phyloP scores from a whole-genome alignment of 495 filamentous ascomycete species.

The Aspergillus hancockii region DNA sequence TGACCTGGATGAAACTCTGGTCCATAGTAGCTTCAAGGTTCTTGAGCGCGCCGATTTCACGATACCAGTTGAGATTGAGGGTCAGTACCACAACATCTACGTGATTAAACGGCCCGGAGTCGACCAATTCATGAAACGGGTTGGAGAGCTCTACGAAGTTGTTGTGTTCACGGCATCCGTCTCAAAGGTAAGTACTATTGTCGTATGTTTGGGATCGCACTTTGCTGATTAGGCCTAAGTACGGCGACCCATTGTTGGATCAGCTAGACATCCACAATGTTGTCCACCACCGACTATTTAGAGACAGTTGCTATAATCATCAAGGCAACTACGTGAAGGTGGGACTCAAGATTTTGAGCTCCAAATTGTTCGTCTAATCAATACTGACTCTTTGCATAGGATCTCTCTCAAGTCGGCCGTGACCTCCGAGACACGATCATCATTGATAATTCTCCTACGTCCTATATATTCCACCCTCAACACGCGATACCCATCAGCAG shows the following conservation, averaged over 20 bases:
- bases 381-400: constrained; percentile 44
- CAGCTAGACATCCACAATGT: constrained; percentile 97
- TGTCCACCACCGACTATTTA: constrained; percentile 93
- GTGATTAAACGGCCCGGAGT: constrained; percentile 98
- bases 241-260: constrained; percentile 93
- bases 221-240: constrained; percentile 52
- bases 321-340: constrained; percentile 99
- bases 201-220: neutral
- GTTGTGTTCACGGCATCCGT: constrained; percentile 99
- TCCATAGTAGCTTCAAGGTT: constrained; percentile 99
- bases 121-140: constrained; percentile 97
- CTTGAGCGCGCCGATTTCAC: constrained; percentile 98
- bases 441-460: constrained; percentile 98
- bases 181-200: constrained; percentile 72
- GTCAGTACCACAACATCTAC: constrained; percentile 98
- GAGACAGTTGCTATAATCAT: constrained; percentile 98
- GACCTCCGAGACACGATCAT: constrained; percentile 98
- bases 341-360: constrained; percentile 8
- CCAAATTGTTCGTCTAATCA: neutral
- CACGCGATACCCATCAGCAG: constrained; percentile 99
- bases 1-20: constrained; percentile 96
- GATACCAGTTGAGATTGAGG: constrained; percentile 98
- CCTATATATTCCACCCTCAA: constrained; percentile 99
- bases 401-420: constrained; percentile 93
- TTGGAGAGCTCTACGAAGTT: constrained; percentile 96